Base-by-base conservation (phyloP, 2,329 filamentous ascomycete genomes). In the Aspergillus fumigatiaffinis region DNA sequence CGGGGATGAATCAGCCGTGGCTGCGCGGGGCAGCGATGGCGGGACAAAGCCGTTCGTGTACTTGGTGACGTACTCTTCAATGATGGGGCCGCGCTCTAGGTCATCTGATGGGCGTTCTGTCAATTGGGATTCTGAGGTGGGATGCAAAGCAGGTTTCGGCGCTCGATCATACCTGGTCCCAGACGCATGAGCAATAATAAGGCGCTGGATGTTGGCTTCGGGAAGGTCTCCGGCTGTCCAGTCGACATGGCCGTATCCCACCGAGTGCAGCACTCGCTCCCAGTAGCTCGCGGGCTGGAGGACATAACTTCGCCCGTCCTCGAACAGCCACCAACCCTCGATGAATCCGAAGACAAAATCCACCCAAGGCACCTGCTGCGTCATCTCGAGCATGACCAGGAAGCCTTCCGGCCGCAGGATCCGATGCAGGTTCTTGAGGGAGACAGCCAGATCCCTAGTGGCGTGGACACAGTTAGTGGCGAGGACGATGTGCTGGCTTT, bases 301-400 rank as follows among this genome's bases (percentile, higher is more conserved):
- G 0, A 67, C 70, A 53, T 74, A 67, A 9, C 51, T 50, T 0
- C 73, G 69, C 1, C 68, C 71, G 52, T 75, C 71, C 9, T 71
- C 64, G 46, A 72, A 72, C 1, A 71, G 54, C 73, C 72, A 74
- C 72, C 71, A 73, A 8, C 72, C 72, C 29, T 73, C 71, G 3
- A 74, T 53, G 1, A 71, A 52, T 1, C 73, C 73, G 38, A 70
- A 72, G n/a, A 71, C 57, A 0, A 73, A 20, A 51, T 73, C 70
- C 9, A 71, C 52, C 62, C 63, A 73, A 44, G 51, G 52, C 3
- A 73, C 23, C 4, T 47, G 56, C 4, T 59, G 38, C 1, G 67
- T 74, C 56, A 71, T 66, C 54, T 74, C 71, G 1, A 70, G 50
- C 46, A 73, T 51, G 42, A 67, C 59, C 1, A 73, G 55, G 35